Percentiles rank a stretch among this genome's conserved stretches.
Conservation (phyloP, 1,284 basidiomycete genomes). For the Gymnopus androsaceus region DNA sequence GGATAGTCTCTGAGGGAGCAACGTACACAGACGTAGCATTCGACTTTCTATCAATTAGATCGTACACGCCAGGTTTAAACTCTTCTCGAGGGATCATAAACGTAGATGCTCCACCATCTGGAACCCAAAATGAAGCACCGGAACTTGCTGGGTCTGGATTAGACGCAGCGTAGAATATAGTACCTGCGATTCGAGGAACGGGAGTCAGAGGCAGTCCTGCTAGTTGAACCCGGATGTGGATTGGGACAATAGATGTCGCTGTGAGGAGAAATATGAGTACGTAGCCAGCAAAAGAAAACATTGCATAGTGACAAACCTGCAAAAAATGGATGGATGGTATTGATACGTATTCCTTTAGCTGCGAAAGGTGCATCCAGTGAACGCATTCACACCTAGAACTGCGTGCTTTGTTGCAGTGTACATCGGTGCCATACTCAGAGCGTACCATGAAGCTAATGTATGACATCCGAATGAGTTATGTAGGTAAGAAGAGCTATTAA, state of each 20-base stretch:
- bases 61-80: slow-evolving; percentile 35
- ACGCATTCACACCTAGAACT: slow-evolving; percentile 55
- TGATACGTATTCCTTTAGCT: slow-evolving; percentile 46
- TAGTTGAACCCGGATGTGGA: slow-evolving; percentile 25
- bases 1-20: background rate
- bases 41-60: slow-evolving; percentile 27
- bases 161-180: slow-evolving; percentile 36
- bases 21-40: slow-evolving; percentile 22
- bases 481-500: slow-evolving; percentile 10
- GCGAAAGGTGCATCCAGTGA: slow-evolving; percentile 41
- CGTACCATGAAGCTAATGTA: slow-evolving; percentile 53
- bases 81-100: slow-evolving; percentile 29
- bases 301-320: slow-evolving; percentile 41
- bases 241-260: slow-evolving; percentile 35
- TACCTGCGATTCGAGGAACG: slow-evolving; percentile 32
- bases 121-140: slow-evolving; percentile 32
- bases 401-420: slow-evolving; percentile 58
- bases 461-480: slow-evolving; percentile 6
- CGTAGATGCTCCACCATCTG: slow-evolving; percentile 31
- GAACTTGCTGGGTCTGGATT: slow-evolving; percentile 30
- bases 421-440: slow-evolving; percentile 42
- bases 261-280: background rate
- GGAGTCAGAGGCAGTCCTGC: slow-evolving; percentile 38
- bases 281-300: slow-evolving; percentile 37
- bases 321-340: slow-evolving; percentile 55